These are phyloP conservation scores for Lophiostoma macrostomum DNA, from an alignment of 495 filamentous ascomycete genomes.

Conservation along the genomic window DNA sequence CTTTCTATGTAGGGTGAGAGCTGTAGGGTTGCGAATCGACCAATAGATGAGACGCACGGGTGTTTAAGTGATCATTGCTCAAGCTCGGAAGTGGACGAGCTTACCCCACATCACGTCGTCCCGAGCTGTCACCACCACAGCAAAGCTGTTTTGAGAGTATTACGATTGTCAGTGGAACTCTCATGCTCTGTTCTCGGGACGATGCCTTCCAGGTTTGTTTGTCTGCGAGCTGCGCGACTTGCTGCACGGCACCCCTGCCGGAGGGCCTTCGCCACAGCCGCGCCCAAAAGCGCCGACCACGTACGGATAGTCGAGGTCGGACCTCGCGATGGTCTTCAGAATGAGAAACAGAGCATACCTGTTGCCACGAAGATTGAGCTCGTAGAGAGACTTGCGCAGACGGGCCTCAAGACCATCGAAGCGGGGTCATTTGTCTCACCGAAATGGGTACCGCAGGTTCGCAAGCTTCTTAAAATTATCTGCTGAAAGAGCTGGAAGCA, in stretches of 20 bases:
- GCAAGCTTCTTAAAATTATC: constrained; percentile 11
- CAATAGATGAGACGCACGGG: too few species aligned
- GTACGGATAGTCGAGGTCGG: constrained; percentile 84
- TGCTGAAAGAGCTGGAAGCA: not conserved
- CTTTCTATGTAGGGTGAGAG: too few species aligned
- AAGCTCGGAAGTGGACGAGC: too few species aligned
- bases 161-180: too few species aligned
- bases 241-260: constrained; percentile 28
- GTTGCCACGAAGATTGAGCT: constrained; percentile 82
- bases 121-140: too few species aligned
- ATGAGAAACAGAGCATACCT: constrained; percentile 81
- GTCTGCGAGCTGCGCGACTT: constrained; percentile 28
- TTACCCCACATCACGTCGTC: too few species aligned
- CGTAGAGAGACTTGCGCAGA: constrained; percentile 74
- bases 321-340: constrained; percentile 91
- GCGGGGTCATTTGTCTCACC: constrained; percentile 92
- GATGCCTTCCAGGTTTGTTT: constrained; percentile 25
- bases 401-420: constrained; percentile 84
- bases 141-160: too few species aligned
- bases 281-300: constrained; percentile 41
- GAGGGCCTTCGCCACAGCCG: constrained; percentile 22
- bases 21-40: too few species aligned
- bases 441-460: constrained; percentile 97
- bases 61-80: too few species aligned
- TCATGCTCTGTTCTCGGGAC: not conserved